phyloP scores from a whole-genome alignment of 306 rosid species.

The Sechiopsis laciniata region DNA sequence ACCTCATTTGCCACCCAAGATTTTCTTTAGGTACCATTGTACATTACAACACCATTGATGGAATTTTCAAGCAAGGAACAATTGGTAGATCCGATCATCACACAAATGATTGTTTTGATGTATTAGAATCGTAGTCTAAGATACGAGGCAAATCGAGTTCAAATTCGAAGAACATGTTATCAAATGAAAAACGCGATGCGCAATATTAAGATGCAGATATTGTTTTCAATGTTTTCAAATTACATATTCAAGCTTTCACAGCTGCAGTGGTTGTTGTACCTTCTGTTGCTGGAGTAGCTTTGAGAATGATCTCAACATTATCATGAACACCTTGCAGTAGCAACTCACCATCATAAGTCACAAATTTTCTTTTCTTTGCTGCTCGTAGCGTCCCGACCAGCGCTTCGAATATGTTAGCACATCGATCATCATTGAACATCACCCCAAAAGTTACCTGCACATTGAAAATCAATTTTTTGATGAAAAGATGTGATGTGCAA shows the following conservation, averaged over 20 bases:
- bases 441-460: slow-evolving; percentile 80
- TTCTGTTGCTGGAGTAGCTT: slow-evolving; percentile 35
- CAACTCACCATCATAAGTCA: slow-evolving; percentile 77
- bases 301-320: slow-evolving; percentile 75
- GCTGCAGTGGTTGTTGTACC: slow-evolving; percentile 21
- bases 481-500: background rate
- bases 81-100: background rate
- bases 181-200: background rate
- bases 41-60: background rate
- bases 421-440: slow-evolving; percentile 69
- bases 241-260: slow-evolving; percentile 24
- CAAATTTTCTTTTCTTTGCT: slow-evolving; percentile 62
- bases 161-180: background rate
- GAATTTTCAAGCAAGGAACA: background rate
- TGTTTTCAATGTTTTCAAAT: too few species aligned
- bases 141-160: background rate
- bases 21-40: background rate
- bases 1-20: background rate
- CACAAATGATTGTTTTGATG: background rate
- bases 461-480: background rate
- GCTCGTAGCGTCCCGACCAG: slow-evolving; percentile 89
- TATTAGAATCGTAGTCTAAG: background rate
- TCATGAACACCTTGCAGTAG: slow-evolving; percentile 96
- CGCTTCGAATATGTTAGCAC: slow-evolving; percentile 90
- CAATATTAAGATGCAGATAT: background rate